A percentile compares a stretch with the other conserved stretches of the same genome.
These are phyloP conservation scores for Malassezia furfur DNA, from an alignment of 1,284 basidiomycete species.

Conservation along the genomic window DNA sequence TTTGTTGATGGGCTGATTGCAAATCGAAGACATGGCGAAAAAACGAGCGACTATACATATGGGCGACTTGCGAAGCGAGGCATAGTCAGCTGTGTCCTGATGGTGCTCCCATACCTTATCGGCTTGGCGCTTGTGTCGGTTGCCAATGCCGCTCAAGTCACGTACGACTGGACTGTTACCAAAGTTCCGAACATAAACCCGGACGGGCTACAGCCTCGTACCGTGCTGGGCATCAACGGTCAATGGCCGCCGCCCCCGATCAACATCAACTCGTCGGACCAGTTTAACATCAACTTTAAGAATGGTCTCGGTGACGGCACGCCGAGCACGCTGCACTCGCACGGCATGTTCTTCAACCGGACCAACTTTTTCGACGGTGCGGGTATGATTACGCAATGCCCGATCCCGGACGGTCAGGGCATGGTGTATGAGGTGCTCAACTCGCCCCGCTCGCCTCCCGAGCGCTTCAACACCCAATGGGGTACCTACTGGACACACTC, in stretches of 20 bases:
- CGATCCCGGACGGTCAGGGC: slow-evolving; percentile 66
- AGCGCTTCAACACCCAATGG: slow-evolving; percentile 45
- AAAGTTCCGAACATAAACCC: slow-evolving; percentile 39
- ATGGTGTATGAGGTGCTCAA: slow-evolving; percentile 72
- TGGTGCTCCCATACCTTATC: neutral
- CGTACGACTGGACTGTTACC: slow-evolving; percentile 61
- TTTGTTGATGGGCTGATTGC: no score
- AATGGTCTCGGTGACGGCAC: slow-evolving; percentile 20
- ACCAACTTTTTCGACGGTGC: slow-evolving; percentile 68
- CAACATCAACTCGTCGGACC: slow-evolving; percentile 24
- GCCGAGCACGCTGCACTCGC: slow-evolving; percentile 22
- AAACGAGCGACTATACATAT: no score
- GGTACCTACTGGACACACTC: slow-evolving; percentile 70
- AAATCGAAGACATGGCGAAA: no score
- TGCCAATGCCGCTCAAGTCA: slow-evolving; percentile 23
- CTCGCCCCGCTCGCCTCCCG: slow-evolving; percentile 56
- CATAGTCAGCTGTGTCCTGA: no score
- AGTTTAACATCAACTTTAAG: slow-evolving; percentile 16
- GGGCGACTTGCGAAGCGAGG: no score
- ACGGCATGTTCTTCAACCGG: slow-evolving; percentile 86
- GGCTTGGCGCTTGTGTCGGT: neutral
- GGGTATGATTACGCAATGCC: slow-evolving; percentile 70
- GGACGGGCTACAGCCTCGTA: slow-evolving; percentile 31
- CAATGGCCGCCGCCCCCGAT: slow-evolving; percentile 7
- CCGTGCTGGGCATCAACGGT: slow-evolving; percentile 17